phyloP scores from a whole-genome alignment of 1,284 basidiomycete species.

The Erythrobasidium hasegawianum region DNA sequence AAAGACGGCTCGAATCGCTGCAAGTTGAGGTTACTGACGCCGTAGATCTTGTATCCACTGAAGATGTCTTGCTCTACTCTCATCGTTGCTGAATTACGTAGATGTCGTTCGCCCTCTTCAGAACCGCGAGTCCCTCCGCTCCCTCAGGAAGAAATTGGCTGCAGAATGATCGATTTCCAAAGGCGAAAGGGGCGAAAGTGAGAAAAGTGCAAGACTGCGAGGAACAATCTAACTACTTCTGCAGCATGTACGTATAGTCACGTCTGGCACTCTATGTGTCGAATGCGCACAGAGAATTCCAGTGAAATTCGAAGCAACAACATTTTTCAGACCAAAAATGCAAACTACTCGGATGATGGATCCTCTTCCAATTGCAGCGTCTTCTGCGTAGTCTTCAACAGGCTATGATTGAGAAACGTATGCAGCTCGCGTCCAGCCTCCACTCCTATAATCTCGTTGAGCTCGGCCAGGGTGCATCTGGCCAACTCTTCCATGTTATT shows the following conservation, averaged over 20 bases:
- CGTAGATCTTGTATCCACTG: constrained; percentile 94
- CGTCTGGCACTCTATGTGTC: no score
- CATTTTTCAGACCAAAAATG: no score
- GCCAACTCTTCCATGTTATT: constrained; percentile 72
- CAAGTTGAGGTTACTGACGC: constrained; percentile 57
- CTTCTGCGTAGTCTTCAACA: constrained; percentile 15
- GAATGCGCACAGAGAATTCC: no score
- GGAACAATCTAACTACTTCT: no score
- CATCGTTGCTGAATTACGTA: constrained; percentile 52
- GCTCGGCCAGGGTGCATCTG: constrained; percentile 49
- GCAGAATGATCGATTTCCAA: no score
- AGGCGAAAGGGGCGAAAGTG: no score
- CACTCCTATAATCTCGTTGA: constrained; percentile 73
- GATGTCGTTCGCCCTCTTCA: background rate
- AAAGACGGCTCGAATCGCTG: background rate
- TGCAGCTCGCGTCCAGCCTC: constrained; percentile 76
- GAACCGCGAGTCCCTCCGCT: background rate
- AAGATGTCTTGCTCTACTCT: constrained; percentile 88
- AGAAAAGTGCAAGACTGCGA: no score
- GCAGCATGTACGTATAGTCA: no score
- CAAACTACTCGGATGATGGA: background rate
- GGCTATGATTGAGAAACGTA: constrained; percentile 72
- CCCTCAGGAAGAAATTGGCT: background rate
- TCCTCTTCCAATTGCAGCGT: background rate
- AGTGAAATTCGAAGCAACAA: no score